These are phyloP conservation scores for Setaria viridis DNA, from an alignment of 202 grass and related monocot species.

Conservation along the genomic window DNA sequence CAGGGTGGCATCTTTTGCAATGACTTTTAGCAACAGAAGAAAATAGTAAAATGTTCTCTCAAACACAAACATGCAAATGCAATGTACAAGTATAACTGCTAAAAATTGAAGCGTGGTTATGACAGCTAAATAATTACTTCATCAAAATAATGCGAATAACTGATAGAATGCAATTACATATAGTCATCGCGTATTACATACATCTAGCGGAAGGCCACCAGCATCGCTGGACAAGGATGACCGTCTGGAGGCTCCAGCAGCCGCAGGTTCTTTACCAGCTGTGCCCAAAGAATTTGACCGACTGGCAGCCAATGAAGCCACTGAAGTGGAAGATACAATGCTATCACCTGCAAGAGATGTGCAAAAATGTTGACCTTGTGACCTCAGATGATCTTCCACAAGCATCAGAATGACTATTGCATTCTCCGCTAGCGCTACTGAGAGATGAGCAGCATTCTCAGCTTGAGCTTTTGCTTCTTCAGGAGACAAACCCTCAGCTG, in stretches of 20 bases:
- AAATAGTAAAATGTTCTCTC: conserved; percentile 18
- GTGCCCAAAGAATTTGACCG: conserved; percentile 74
- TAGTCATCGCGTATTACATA: conserved; percentile 53
- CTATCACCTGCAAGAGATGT: conserved; percentile 57
- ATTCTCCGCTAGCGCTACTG: conserved; percentile 96
- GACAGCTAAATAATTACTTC: conserved; percentile 10
- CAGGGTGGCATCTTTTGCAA: conserved; percentile 18
- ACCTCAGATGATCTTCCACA: conserved; percentile 96
- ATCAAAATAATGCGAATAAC: conserved; percentile 33
- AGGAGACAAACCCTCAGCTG: conserved; percentile 93
- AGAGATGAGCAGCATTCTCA: conserved; percentile 95
- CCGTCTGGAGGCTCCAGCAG: conserved; percentile 49
- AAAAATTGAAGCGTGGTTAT: conserved; percentile 10
- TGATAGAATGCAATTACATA: conserved; percentile 22
- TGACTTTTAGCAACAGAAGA: conserved; percentile 19
- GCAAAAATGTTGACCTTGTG: conserved; percentile 85
- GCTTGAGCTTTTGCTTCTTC: conserved; percentile 92
- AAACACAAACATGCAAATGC: conserved; percentile 11
- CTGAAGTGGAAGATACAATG: conserved; percentile 52
- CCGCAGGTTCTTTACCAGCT: conserved; percentile 61
- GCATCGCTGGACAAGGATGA: conserved; percentile 85
- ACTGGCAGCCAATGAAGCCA: conserved; percentile 62
- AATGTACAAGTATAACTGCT: conserved; percentile 25
- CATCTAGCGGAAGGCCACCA: conserved; percentile 90
- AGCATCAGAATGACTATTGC: conserved; percentile 97